Evolutionary conservation across 2,329 filamentous ascomycete genomes (phyloP), one percentile per base, ranked within the genome.

Genomic region (Colletotrichum sp.): DNA sequence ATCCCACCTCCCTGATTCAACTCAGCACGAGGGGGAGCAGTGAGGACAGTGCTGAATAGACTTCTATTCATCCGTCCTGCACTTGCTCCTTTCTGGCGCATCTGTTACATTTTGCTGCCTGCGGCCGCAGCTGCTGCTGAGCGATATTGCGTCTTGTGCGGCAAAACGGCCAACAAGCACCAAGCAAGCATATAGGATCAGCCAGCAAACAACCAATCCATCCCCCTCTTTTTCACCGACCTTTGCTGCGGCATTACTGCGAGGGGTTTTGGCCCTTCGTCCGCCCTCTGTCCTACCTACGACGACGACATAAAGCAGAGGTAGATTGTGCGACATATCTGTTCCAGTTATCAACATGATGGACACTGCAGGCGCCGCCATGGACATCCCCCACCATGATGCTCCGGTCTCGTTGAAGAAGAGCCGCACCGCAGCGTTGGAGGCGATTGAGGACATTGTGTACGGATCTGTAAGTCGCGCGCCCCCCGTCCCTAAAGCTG

Each of bases 381-480:
- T 78, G 76, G 76, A 76, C n/a, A 59, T 77, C 10, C 67, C 77
- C 36, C 77, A 77, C 57, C 72, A 76, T 34, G 76, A 77, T 24
- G 52, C 63, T 28, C 68, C 76, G n/a, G 67, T 69, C 7, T 72
- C 72, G 24, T 44, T 78, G 67, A 77, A 71, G 15, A 77, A 72
- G 30, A 72, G 68, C 66, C 77, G 76, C 60, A 85, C 87, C 8
- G 87, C 88, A 34, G 83, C 86, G 12, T 85, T 88, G 80, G 94
- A 97, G 81, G 95, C 95, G 7, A 81, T 96, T 55, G 96, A 98
- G 85, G 96, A 99, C 82, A 92, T 99, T 72, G 82, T 93, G 13
- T 99, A 95, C 84, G 97, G 97, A 83, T 98, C 96, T 75, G 92
- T 96, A 85, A 84, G 93, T 86, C 78, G 68, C 30, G n/a, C 49